Evolutionary conservation across 192 early-diverging fungal genomes (phyloP), one percentile per base, ranked within the genome.

Genomic region (Rhizoclosmatium sp.): DNA sequence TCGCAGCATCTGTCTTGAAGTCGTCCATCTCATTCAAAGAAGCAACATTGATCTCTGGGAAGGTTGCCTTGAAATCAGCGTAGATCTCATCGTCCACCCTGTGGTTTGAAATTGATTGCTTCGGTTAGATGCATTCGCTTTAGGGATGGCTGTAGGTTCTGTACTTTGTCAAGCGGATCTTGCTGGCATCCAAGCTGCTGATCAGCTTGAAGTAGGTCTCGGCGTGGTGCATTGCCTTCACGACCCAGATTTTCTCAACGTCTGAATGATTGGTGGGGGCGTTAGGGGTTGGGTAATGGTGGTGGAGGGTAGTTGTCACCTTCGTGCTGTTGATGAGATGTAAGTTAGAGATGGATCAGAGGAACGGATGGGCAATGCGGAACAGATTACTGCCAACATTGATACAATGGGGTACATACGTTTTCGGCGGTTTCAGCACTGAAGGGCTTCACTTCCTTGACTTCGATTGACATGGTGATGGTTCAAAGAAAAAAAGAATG

Each of bases 201-300:
- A 98, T 84, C 65, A 98, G 85, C 60, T 93, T 93, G 86, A 94
- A 95, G 83, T 95, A 97, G 19, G 94, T 97, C 79, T 98, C 97
- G 42, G 97, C 95, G 78, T 98, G 95, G 71, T 95, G 94, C 86
- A 95, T 92, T 60, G 96, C 95, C 88, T 96, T 96, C 84, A 97
- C 94, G 46, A 93, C 93, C 96, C 95, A 98, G 78, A 96, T 95
- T 89, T 94, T 95, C 88, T 97, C 95, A 47, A 85, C 85, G 68
- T 91, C 81, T 87, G 42, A 61, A 40, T 51, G 49, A 14, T 62
- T 7, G 14, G 39, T 62, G 60, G 7, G 60, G 44, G 40, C 21
- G 45, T 59, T 3, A 56, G 70, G 12, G 54, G 46, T 56, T 71
- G 73, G 4, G 60, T 58, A 49, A 72, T 72, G 41, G 47, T 21